Percentiles rank a stretch among this genome's conserved stretches.
Conservation (phyloP, 176 grass and related monocot genomes). For the Coix lacrymajobi region DNA sequence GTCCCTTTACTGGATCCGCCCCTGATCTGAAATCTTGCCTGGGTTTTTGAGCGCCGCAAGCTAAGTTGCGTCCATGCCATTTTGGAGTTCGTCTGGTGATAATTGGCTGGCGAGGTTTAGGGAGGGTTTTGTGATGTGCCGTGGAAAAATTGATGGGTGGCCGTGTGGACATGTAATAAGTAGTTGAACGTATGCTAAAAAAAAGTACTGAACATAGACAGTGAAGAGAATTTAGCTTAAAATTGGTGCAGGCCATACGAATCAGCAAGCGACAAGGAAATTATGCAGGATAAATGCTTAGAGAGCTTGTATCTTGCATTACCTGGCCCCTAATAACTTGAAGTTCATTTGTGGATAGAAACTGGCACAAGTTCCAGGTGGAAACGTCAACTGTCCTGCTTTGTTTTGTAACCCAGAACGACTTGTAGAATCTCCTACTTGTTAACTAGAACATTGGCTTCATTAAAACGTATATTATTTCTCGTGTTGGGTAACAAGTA, state of each 20-base stretch:
- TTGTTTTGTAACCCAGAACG: neutral
- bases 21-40: neutral
- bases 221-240: neutral
- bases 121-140: constrained; percentile 11
- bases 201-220: neutral
- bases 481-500: neutral
- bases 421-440: neutral
- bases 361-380: neutral
- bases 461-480: neutral
- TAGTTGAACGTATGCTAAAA: too few species aligned
- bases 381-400: neutral
- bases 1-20: too few species aligned
- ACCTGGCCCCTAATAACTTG: neutral
- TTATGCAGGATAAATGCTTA: neutral
- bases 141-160: neutral
- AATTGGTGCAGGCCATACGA: neutral
- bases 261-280: neutral
- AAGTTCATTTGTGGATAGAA: neutral
- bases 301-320: neutral
- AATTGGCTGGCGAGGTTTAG: neutral
- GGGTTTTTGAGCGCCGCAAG: neutral
- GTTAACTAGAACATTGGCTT: neutral
- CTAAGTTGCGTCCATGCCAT: neutral
- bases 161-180: neutral
- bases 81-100: neutral